These are phyloP conservation scores for Arthroderma sp. DNA, from an alignment of 2,329 filamentous ascomycete genomes.

Conservation along the genomic window DNA sequence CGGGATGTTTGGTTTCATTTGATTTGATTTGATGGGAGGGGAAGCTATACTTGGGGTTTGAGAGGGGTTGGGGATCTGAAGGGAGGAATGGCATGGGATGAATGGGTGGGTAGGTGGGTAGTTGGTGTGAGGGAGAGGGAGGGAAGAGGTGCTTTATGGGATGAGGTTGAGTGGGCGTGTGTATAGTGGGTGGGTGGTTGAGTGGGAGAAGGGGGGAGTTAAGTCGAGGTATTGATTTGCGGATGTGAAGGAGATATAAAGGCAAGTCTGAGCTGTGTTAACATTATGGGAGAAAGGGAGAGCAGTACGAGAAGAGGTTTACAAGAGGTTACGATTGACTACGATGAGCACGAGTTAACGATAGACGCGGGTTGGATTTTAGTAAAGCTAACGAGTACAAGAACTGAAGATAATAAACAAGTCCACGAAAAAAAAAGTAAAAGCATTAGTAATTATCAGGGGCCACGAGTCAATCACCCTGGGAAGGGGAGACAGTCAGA, in stretches of 20 bases:
- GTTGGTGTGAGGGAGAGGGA: background rate
- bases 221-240: background rate
- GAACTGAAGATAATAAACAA: background rate
- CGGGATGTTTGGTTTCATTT: no score
- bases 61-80: no score
- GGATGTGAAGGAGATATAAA: constrained; percentile 16
- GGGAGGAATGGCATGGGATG: no score
- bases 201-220: constrained; percentile 1
- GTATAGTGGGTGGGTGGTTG: background rate
- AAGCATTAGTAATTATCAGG: constrained; percentile 4
- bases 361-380: background rate
- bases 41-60: no score
- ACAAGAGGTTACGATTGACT: background rate
- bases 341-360: background rate
- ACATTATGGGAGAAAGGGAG: background rate
- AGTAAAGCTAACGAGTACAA: background rate
- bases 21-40: no score
- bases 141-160: background rate
- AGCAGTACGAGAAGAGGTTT: background rate
- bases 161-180: background rate
- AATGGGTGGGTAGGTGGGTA: no score
- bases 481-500: constrained; percentile 37
- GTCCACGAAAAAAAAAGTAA: constrained; percentile 3
- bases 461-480: constrained; percentile 39
- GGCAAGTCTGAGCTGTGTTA: constrained; percentile 24